Conservation (phyloP, 192 early-diverging fungal species). For the Nowakowskiella sp. region DNA sequence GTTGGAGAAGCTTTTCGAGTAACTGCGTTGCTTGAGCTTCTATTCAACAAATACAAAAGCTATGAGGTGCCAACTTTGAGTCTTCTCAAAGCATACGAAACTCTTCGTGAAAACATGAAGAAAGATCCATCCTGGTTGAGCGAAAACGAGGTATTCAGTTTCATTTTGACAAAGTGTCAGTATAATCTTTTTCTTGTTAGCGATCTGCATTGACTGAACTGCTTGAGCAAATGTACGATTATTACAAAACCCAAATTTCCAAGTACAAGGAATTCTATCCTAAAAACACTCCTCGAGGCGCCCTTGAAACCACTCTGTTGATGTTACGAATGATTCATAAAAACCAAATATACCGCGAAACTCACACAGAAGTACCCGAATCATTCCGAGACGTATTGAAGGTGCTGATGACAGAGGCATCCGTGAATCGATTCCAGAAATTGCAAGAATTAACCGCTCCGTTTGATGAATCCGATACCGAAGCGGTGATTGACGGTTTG, state of each 20-base stretch:
- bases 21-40: conserved; percentile 33
- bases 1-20: conserved; percentile 39
- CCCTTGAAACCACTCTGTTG: conserved; percentile 11
- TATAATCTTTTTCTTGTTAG: no score
- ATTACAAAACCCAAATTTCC: conserved; percentile 1
- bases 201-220: conserved; percentile 8
- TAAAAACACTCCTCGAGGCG: conserved; percentile 9
- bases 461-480: conserved; percentile 12
- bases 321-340: conserved; percentile 11
- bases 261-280: conserved; percentile 16
- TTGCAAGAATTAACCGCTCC: conserved; percentile 15
- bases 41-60: conserved; percentile 40
- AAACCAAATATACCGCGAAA: conserved; percentile 9
- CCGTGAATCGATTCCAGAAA: conserved; percentile 9
- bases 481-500: not conserved
- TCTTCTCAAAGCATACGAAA: conserved; percentile 35
- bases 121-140: conserved; percentile 26
- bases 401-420: conserved; percentile 3
- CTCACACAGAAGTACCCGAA: conserved; percentile 3
- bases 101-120: conserved; percentile 34
- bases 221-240: conserved; percentile 8
- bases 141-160: conserved; percentile 26
- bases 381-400: conserved; percentile 6
- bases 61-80: conserved; percentile 34
- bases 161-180: not conserved